phyloP scores from a whole-genome alignment of 2,329 filamentous ascomycete genomes.

The Monilinia fructigena region DNA sequence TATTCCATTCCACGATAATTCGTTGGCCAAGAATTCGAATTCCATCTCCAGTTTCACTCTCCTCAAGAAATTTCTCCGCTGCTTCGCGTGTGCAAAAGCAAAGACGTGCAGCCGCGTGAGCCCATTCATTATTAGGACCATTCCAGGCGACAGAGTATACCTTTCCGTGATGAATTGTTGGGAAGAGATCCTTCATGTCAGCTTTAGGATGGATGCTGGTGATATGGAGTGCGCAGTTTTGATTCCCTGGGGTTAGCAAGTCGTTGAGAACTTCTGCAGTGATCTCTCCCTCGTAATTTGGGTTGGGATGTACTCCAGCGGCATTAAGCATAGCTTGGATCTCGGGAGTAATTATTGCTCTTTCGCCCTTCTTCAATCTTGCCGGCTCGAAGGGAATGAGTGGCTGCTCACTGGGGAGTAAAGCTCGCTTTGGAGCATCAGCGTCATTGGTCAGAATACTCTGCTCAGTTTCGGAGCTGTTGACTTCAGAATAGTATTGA shows the following conservation, averaged over 20 bases:
- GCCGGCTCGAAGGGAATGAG: slow-evolving; percentile 1
- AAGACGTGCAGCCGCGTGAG: slow-evolving; percentile 1
- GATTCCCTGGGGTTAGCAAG: neutral
- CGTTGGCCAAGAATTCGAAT: slow-evolving; percentile 22
- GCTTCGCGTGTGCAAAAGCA: slow-evolving; percentile 15
- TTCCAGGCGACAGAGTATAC: slow-evolving; percentile 6
- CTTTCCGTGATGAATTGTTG: slow-evolving; percentile 8
- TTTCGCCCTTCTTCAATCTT: neutral
- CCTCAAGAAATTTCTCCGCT: slow-evolving; percentile 5
- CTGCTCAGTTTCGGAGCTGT: neutral
- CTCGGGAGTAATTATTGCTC: slow-evolving; percentile 1
- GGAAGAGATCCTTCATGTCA: slow-evolving; percentile 3
- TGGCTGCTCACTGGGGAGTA: slow-evolving; percentile 5
- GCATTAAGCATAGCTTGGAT: neutral
- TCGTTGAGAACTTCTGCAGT: neutral
- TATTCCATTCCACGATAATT: slow-evolving; percentile 25
- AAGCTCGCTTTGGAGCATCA: neutral
- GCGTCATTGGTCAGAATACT: neutral
- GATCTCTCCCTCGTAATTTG: slow-evolving; percentile 19
- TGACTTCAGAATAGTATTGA: neutral
- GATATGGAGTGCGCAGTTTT: slow-evolving; percentile 14
- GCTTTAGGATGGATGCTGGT: slow-evolving; percentile 10
- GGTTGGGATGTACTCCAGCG: neutral
- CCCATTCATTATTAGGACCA: neutral
- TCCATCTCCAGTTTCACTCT: slow-evolving; percentile 5